A percentile compares a stretch with the other conserved stretches of the same genome.
phyloP scores from a whole-genome alignment of 352 stramenopile genomes.

The Phytophthora constricta region DNA sequence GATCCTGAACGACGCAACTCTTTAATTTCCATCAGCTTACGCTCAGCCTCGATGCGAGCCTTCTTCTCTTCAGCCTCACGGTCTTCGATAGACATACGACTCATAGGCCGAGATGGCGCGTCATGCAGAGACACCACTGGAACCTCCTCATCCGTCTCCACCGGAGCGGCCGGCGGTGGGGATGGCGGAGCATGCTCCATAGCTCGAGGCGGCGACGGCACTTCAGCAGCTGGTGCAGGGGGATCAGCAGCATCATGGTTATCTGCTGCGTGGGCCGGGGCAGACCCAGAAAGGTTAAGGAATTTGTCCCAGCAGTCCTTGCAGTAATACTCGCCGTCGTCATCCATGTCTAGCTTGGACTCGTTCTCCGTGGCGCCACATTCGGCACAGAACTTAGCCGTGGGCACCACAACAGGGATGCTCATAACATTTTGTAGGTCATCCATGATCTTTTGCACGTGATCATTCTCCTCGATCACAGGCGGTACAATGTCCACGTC shows the following conservation, averaged over 20 bases:
- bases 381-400: slow-evolving; percentile 80
- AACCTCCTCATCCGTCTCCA: slow-evolving; percentile 34
- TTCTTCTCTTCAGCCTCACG: slow-evolving; percentile 78
- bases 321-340: slow-evolving; percentile 88
- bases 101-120: slow-evolving; percentile 38
- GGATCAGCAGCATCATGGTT: not conserved
- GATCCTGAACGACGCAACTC: slow-evolving; percentile 72
- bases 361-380: slow-evolving; percentile 81
- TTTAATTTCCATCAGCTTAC: slow-evolving; percentile 85
- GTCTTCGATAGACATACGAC: slow-evolving; percentile 50
- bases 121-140: slow-evolving; percentile 32
- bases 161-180: slow-evolving; percentile 21
- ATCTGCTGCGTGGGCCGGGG: slow-evolving; percentile 8
- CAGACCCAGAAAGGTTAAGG: slow-evolving; percentile 53
- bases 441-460: slow-evolving; percentile 74
- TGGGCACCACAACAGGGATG: slow-evolving; percentile 78
- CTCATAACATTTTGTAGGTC: slow-evolving; percentile 84
- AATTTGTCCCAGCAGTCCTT: slow-evolving; percentile 91
- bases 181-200: slow-evolving; percentile 18
- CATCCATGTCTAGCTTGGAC: slow-evolving; percentile 79
- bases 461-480: slow-evolving; percentile 65
- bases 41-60: slow-evolving; percentile 78
- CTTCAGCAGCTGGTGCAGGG: slow-evolving; percentile 22
- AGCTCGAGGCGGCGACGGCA: slow-evolving; percentile 7
- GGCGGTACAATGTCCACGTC: slow-evolving; percentile 73